A percentile compares a stretch with the other conserved stretches of the same genome.
Evolutionary conservation across 805 yeast species (phyloP).

Genomic region (Myxozyma lipomycoides): DNA sequence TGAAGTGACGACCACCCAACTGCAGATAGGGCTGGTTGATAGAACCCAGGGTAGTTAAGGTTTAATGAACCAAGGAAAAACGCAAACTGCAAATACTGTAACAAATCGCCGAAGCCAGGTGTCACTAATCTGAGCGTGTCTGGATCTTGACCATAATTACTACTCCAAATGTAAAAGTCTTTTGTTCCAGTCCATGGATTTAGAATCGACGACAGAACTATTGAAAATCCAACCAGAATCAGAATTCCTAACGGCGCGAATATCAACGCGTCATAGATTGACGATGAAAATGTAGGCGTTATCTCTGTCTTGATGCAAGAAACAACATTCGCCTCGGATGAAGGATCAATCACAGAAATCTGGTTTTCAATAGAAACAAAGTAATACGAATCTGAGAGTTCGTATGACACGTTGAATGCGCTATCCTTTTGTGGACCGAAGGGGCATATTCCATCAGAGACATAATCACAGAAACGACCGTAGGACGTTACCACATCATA

Average conservation of each 20-base stretch:
- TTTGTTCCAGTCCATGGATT: slow-evolving; percentile 57
- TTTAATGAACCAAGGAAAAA: slow-evolving; percentile 52
- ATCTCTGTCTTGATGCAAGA: slow-evolving; percentile 49
- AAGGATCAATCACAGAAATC: slow-evolving; percentile 32
- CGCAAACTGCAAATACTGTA: slow-evolving; percentile 56
- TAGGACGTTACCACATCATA: slow-evolving; percentile 25
- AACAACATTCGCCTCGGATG: slow-evolving; percentile 33
- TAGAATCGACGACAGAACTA: slow-evolving; percentile 40
- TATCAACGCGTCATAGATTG: slow-evolving; percentile 42
- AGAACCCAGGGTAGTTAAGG: slow-evolving; percentile 59
- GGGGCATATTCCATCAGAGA: slow-evolving; percentile 31
- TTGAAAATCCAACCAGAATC: slow-evolving; percentile 33
- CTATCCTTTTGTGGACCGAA: slow-evolving; percentile 28
- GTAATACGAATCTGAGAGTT: slow-evolving; percentile 9
- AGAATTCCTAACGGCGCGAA: slow-evolving; percentile 41
- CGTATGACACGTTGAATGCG: slow-evolving; percentile 4
- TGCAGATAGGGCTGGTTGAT: slow-evolving; percentile 51
- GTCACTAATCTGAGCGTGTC: slow-evolving; percentile 51
- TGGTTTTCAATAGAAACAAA: slow-evolving; percentile 30
- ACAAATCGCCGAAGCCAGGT: slow-evolving; percentile 49
- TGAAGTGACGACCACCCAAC: slow-evolving; percentile 57
- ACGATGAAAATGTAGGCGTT: slow-evolving; percentile 46
- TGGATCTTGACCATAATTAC: slow-evolving; percentile 57
- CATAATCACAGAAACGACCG: slow-evolving; percentile 32
- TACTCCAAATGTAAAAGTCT: slow-evolving; percentile 50